phyloP scores from a whole-genome alignment of 148 eudicot genomes.

The Simmondsia chinensis region DNA sequence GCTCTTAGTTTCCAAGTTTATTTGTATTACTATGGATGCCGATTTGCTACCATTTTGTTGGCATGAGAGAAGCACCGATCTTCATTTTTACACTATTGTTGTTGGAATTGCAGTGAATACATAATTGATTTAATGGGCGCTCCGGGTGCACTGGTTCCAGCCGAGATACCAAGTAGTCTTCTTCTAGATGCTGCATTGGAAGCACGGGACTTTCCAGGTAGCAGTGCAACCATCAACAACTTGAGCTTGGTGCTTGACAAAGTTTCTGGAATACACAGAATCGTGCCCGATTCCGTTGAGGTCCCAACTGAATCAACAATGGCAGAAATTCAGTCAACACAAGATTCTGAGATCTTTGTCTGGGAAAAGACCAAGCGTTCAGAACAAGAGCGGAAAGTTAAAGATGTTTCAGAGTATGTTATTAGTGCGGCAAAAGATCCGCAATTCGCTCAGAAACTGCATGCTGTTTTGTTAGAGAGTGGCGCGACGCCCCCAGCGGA shows the following conservation, averaged over 20 bases:
- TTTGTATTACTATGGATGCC: too few species aligned
- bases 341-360: constrained; percentile 15
- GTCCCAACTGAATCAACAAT: constrained; percentile 21
- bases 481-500: constrained; percentile 44
- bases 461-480: constrained; percentile 62
- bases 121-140: constrained; percentile 97
- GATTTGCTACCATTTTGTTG: background rate
- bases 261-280: constrained; percentile 19
- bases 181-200: constrained; percentile 45
- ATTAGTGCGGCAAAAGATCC: constrained; percentile 73
- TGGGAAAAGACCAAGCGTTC: too few species aligned
- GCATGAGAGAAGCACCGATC: background rate
- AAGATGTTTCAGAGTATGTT: constrained; percentile 70
- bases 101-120: constrained; percentile 63
- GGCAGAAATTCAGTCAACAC: constrained; percentile 14
- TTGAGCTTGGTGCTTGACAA: constrained; percentile 33
- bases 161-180: constrained; percentile 82
- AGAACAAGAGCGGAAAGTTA: constrained; percentile 47
- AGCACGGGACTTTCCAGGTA: constrained; percentile 33
- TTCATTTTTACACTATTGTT: constrained; percentile 4
- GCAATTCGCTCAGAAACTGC: constrained; percentile 68
- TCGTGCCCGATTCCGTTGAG: constrained; percentile 22
- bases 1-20: too few species aligned
- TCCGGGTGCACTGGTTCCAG: constrained; percentile 90
- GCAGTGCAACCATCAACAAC: constrained; percentile 25